Conservation (phyloP, 2,329 filamentous ascomycete genomes). For the Colletotrichum musae region DNA sequence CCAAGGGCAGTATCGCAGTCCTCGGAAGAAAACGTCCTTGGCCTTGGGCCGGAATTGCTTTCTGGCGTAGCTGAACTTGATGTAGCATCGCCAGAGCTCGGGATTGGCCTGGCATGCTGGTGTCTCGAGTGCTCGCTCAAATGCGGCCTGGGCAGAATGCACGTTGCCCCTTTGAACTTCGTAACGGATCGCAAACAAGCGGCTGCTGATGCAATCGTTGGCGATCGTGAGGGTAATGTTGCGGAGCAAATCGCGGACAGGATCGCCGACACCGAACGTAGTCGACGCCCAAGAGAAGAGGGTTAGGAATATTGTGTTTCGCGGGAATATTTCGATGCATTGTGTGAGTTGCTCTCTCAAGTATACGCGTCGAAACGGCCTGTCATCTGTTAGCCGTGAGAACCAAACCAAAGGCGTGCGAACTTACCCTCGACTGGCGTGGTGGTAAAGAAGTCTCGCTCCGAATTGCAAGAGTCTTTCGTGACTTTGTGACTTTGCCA, state of each 20-base stretch:
- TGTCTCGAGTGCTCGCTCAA: conserved; percentile 65
- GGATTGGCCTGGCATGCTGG: conserved; percentile 56
- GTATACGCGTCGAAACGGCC: conserved; percentile 77
- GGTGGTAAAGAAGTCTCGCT: conserved; percentile 75
- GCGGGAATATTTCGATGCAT: conserved; percentile 77
- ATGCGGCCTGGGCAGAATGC: conserved; percentile 65
- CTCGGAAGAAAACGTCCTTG: conserved; percentile 65
- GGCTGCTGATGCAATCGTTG: conserved; percentile 60
- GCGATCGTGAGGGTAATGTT: conserved; percentile 61
- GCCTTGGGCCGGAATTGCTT: conserved; percentile 56
- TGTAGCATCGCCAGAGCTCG: conserved; percentile 65
- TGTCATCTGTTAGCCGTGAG: conserved; percentile 47
- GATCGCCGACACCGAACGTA: conserved; percentile 80
- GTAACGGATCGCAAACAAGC: conserved; percentile 66
- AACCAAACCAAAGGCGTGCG: not conserved
- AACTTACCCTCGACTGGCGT: conserved; percentile 71
- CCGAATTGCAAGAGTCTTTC: conserved; percentile 80
- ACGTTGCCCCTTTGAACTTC: conserved; percentile 63
- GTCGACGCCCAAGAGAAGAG: conserved; percentile 82
- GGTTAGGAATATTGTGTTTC: conserved; percentile 82
- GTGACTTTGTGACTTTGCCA: conserved; percentile 55
- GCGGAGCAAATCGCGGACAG: conserved; percentile 77
- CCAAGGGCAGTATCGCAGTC: conserved; percentile 63
- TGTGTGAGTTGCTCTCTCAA: conserved; percentile 73
- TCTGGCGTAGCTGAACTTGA: conserved; percentile 60